These are phyloP conservation scores for Rhizopus stolonifer DNA, from an alignment of 371 early-diverging fungal species.

Conservation along the genomic window DNA sequence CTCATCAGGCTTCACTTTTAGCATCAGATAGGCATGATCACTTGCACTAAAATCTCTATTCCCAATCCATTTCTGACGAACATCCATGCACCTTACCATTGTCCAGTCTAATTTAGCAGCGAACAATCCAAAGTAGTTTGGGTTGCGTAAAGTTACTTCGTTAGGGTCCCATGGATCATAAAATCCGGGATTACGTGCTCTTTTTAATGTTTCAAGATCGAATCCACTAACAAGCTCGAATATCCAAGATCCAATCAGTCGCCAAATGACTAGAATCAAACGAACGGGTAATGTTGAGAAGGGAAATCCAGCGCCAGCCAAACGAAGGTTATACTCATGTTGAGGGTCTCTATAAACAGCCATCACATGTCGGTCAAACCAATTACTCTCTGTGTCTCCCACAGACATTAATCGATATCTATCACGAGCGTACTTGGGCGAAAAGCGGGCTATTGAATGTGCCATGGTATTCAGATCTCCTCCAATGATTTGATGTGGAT, in stretches of 20 bases:
- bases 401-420: conserved; percentile 64
- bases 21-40: conserved; percentile 75
- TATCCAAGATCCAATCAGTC: conserved; percentile 9
- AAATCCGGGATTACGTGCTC: conserved; percentile 74
- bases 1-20: conserved; percentile 51
- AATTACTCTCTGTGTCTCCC: conserved; percentile 70
- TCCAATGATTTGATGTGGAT: conserved; percentile 69
- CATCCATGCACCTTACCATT: conserved; percentile 60
- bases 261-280: conserved; percentile 16
- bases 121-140: conserved; percentile 61
- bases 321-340: conserved; percentile 24
- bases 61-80: conserved; percentile 51
- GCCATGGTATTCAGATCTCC: conserved; percentile 86
- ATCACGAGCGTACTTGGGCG: conserved; percentile 66
- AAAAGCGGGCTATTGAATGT: conserved; percentile 75
- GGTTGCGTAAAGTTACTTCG: conserved; percentile 68
- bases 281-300: conserved; percentile 19
- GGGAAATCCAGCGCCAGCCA: conserved; percentile 43
- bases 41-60: conserved; percentile 68
- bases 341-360: conserved; percentile 24
- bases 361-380: conserved; percentile 65
- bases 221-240: conserved; percentile 40
- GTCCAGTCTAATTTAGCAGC: conserved; percentile 81
- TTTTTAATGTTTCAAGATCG: conserved; percentile 40
- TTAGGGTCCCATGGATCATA: conserved; percentile 68